phyloP scores from a whole-genome alignment of 2,329 filamentous ascomycete species.

The Cladorrhinum sp. region DNA sequence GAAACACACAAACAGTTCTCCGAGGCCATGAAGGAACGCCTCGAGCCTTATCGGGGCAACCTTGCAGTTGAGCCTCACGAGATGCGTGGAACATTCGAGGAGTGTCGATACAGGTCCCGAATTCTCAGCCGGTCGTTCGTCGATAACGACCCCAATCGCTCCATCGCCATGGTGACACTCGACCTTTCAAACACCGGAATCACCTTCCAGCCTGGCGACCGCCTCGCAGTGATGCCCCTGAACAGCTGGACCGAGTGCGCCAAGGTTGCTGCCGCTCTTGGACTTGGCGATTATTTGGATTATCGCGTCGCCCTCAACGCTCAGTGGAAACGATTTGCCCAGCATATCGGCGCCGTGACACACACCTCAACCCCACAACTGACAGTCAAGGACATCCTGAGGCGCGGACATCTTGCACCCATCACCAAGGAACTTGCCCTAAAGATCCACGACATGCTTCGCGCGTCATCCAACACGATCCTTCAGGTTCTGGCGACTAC shows the following conservation, averaged over 20 bases:
- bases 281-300: slow-evolving; percentile 47
- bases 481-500: slow-evolving; percentile 47
- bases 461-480: slow-evolving; percentile 48
- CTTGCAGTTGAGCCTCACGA: slow-evolving; percentile 49
- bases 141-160: slow-evolving; percentile 44
- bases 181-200: slow-evolving; percentile 53
- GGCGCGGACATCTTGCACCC: slow-evolving; percentile 50
- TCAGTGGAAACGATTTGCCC: slow-evolving; percentile 47
- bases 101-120: slow-evolving; percentile 48
- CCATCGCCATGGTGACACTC: slow-evolving; percentile 48
- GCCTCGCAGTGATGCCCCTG: slow-evolving; percentile 53
- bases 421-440: slow-evolving; percentile 50
- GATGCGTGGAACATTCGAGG: slow-evolving; percentile 54
- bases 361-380: slow-evolving; percentile 32
- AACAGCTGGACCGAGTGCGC: slow-evolving; percentile 54
- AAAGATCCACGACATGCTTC: slow-evolving; percentile 46
- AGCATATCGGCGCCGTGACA: slow-evolving; percentile 43
- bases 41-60: slow-evolving; percentile 47
- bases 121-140: slow-evolving; percentile 45
- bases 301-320: slow-evolving; percentile 37
- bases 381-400: slow-evolving; percentile 47
- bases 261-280: slow-evolving; percentile 51
- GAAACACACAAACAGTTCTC: slow-evolving; percentile 51
- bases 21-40: slow-evolving; percentile 52
- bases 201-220: slow-evolving; percentile 51